These are phyloP conservation scores for Coemansia sp. DNA, from an alignment of 192 early-diverging fungal genomes.

Conservation along the genomic window DNA sequence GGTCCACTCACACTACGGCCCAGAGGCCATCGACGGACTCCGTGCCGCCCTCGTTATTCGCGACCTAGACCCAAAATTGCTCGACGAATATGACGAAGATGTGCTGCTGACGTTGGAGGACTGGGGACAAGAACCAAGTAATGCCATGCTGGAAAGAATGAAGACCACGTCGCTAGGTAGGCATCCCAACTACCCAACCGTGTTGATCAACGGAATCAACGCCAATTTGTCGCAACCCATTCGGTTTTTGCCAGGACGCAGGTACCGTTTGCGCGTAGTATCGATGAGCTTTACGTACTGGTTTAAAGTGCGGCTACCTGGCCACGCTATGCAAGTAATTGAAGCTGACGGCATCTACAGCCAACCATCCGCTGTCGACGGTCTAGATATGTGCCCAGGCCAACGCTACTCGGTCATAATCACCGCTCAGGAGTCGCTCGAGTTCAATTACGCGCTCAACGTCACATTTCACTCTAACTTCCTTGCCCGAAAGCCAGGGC, in stretches of 20 bases:
- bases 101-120: constrained; percentile 63
- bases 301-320: constrained; percentile 72
- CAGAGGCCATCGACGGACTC: constrained; percentile 80
- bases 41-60: constrained; percentile 68
- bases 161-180: constrained; percentile 49
- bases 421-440: constrained; percentile 57
- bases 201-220: constrained; percentile 34
- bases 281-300: constrained; percentile 67
- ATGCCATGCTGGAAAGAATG: constrained; percentile 58
- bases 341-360: constrained; percentile 75
- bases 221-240: constrained; percentile 55
- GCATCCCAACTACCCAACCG: too few species aligned
- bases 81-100: constrained; percentile 67
- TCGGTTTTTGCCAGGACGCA: constrained; percentile 70
- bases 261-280: constrained; percentile 79
- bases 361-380: constrained; percentile 54
- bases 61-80: constrained; percentile 26
- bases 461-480: constrained; percentile 60
- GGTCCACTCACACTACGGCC: constrained; percentile 69
- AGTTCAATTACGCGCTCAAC: constrained; percentile 67
- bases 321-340: constrained; percentile 73
- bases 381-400: constrained; percentile 62
- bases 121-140: constrained; percentile 33
- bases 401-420: constrained; percentile 81
- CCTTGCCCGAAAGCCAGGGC: constrained; percentile 42